Base-by-base conservation (phyloP, 139 green algal species). In the Coccomyxa sp. region DNA sequence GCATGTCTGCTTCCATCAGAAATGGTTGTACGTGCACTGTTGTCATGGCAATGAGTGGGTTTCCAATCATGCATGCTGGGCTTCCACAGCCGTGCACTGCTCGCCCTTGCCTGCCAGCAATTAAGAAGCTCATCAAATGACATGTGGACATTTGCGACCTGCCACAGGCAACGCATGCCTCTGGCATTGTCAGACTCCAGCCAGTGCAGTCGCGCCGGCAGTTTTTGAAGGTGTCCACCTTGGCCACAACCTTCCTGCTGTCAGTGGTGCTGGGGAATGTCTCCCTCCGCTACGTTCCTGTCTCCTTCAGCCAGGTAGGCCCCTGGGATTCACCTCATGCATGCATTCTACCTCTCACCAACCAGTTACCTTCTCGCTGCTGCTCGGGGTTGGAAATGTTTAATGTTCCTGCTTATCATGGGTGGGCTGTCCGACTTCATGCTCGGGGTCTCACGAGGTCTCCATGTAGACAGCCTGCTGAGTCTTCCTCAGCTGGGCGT, bases 191-290 rank as follows among this genome's bases (percentile, higher is more conserved):
- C n/a, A 90, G 89, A 0, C 76, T 89, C 15, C 91, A 96, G 88
- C 83, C 83, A 0, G 80, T 98, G 13, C 91, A 92, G 76, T 94
- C 87, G 7, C 85, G 83, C 28, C 45, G 77, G 51, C 95, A 98
- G 82, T 84, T 94, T 28, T 75, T 87, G 1, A 97, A 98, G 79
- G 92, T 99, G 25, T 83, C 82, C 0, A 74, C 93, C 23, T 86
- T 99, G 27, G 90, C 94, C 0, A 71, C 87, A 18, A 90, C 98
- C 58, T 99, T 99, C 87, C 96, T 90, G 81, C 23, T 90, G 25
- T 93, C 93, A 11, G 95, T 99, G 16, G 95, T 99, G 25, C 87
- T 95, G 74, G 96, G 96, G 30, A 99, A 99, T 82, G 85, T 95
- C 0, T 95, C 89, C 0, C 88, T 99, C 17, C 90, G 84, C n/a